Evolutionary conservation across 2,329 filamentous ascomycete genomes (phyloP), one percentile per base, ranked within the genome.

Genomic region (Pseudopithomyces maydicus): DNA sequence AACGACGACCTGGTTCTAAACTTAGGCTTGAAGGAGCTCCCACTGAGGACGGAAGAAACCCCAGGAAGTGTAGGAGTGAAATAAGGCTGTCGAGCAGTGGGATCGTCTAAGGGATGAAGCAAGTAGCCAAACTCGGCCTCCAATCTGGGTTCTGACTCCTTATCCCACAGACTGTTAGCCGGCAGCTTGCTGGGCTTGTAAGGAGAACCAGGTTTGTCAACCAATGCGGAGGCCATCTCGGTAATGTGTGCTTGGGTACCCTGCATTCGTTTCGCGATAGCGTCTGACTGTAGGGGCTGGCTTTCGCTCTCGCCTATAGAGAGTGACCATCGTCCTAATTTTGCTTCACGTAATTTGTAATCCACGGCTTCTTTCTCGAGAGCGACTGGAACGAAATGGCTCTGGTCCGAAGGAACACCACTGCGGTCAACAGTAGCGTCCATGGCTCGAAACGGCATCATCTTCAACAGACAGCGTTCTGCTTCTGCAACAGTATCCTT

Each of bases 271-370:
- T 53, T 47, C 2, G 14, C 10, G 33, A 44, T 29, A 23, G 47
- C 12, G 19, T 58, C 51, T 6, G 52, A 23, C 14, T 42, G 20
- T 22, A n/a, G 22, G 8, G 3, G 17, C 38, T n/a, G n/a, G 5
- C 15, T 2, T 15, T 51, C 10, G 1, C 7, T 14, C 55, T 59
- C 22, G 39, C 19, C 6, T n/a, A 67, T 33, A 8, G 67, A 68
- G 23, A 64, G 32, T n/a, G 58, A 60, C 66, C 71, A 71, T 2
- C 74, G 72, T 14, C 69, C 72, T 8, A 74, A 20, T 2, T 54
- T 52, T 2, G 54, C 45, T 11, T 61, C 41, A 26, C 72, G 68
- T 22, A 59, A n/a, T 14, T 54, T 59, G 48, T 67, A 67, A 11
- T 66, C 60, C 1, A 77, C 55, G n/a, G 60, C 58, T 3, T 53